A percentile compares a stretch with the other conserved stretches of the same genome.
Conservation (phyloP, 169 alveolate genomes). For the Eimeria brunetti region DNA sequence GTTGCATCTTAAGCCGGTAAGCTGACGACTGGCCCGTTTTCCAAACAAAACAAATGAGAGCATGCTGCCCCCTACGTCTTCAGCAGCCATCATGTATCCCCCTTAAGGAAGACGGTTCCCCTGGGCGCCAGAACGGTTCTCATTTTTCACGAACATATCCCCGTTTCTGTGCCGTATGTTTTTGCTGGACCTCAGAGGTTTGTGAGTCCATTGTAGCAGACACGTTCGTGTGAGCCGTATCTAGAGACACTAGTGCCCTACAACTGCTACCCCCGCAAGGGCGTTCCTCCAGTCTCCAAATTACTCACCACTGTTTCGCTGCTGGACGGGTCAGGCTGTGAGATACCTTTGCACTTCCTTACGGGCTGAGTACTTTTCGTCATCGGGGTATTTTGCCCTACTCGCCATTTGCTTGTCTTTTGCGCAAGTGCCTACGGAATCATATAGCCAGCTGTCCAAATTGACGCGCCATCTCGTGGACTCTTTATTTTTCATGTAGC, state of each 20-base stretch:
- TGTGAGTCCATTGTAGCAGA: not conserved
- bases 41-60: not conserved
- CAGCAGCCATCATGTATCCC: not conserved
- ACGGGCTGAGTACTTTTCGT: not conserved
- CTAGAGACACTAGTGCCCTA: not conserved
- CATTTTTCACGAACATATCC: not conserved
- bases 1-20: not conserved
- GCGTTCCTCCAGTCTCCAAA: not conserved
- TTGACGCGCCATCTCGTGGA: not conserved
- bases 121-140: no score
- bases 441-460: not conserved
- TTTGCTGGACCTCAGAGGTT: slow-evolving; percentile 15
- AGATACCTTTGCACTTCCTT: not conserved
- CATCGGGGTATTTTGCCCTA: no score
- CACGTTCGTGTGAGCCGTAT: not conserved
- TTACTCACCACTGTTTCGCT: not conserved
- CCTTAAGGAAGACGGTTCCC: not conserved
- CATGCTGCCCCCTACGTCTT: not conserved
- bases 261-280: not conserved
- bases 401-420: not conserved
- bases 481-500: not conserved
- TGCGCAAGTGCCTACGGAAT: not conserved
- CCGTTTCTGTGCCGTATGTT: not conserved
- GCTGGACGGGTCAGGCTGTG: not conserved
- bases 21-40: not conserved